phyloP scores from a whole-genome alignment of 2,329 filamentous ascomycete genomes.

The Neonectria ditissima region DNA sequence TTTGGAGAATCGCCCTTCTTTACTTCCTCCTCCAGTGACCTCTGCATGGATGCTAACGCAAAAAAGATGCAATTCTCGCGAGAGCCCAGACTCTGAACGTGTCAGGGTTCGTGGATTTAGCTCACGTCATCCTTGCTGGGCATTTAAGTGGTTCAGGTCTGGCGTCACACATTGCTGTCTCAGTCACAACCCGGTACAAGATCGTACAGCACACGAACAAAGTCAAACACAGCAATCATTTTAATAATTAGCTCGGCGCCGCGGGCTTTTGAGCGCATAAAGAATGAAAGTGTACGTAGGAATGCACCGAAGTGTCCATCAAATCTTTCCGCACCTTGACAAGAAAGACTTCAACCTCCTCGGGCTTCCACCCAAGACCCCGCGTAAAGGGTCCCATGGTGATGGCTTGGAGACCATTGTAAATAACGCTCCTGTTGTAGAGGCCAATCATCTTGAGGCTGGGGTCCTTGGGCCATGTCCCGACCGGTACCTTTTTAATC shows the following conservation, averaged over 20 bases:
- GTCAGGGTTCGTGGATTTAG: no score
- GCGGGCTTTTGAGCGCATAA: slow-evolving; percentile 29
- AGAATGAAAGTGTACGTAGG: slow-evolving; percentile 36
- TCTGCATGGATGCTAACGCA: no score
- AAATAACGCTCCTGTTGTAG: slow-evolving; percentile 47
- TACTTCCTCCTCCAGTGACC: no score
- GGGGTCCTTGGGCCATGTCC: slow-evolving; percentile 60
- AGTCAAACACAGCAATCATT: background rate
- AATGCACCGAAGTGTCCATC: slow-evolving; percentile 41
- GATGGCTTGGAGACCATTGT: slow-evolving; percentile 49
- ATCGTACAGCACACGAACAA: background rate
- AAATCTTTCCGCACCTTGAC: slow-evolving; percentile 49
- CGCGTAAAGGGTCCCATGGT: slow-evolving; percentile 51
- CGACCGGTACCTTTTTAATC: slow-evolving; percentile 59
- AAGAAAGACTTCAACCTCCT: slow-evolving; percentile 51
- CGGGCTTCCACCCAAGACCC: slow-evolving; percentile 48
- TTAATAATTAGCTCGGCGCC: background rate
- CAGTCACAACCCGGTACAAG: no score
- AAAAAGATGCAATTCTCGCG: no score
- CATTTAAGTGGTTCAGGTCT: no score
- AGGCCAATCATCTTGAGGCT: slow-evolving; percentile 58
- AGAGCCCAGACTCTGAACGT: no score
- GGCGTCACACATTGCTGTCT: no score
- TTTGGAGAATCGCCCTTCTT: no score
- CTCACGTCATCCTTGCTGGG: no score